phyloP scores from a whole-genome alignment of 2,329 filamentous ascomycete genomes.

The Delphinella strobiligena region DNA sequence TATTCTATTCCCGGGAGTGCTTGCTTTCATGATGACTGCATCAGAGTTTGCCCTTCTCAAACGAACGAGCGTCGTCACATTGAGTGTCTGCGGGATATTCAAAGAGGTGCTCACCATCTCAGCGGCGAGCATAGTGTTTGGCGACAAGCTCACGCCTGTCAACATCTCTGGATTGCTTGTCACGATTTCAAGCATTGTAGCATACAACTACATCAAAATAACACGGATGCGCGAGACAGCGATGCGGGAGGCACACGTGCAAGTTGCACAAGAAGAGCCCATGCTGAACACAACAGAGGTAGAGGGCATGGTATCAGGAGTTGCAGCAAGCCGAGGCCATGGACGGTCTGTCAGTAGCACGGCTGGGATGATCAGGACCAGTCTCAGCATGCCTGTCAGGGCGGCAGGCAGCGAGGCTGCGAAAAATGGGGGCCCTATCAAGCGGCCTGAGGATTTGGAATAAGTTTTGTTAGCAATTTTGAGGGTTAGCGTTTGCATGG shows the following conservation, averaged over 20 bases:
- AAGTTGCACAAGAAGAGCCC: conserved; percentile 25
- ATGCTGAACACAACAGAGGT: conserved; percentile 14
- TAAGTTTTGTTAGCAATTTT: conserved; percentile 10
- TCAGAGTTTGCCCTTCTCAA: conserved; percentile 92
- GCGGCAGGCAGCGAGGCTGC: conserved; percentile 10
- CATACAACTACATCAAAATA: conserved; percentile 94
- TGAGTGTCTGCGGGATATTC: conserved; percentile 96
- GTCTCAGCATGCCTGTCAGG: conserved; percentile 23
- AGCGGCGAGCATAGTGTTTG: conserved; percentile 75
- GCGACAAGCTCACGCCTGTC: conserved; percentile 74
- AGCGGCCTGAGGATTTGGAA: conserved; percentile 34
- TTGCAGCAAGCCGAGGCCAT: conserved; percentile 8
- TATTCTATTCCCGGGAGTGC: conserved; percentile 75
- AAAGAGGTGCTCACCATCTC: conserved; percentile 96
- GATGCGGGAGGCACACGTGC: conserved; percentile 31
- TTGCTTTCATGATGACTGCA: conserved; percentile 94
- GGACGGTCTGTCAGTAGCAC: conserved; percentile 15
- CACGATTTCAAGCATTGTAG: conserved; percentile 73
- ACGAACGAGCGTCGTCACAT: conserved; percentile 87
- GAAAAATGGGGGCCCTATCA: conserved; percentile 24
- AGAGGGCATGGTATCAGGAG: conserved; percentile 6
- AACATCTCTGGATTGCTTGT: conserved; percentile 81
- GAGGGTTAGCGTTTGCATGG: conserved; percentile 1
- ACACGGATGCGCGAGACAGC: conserved; percentile 76
- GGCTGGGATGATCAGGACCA: conserved; percentile 23